Evolutionary conservation across 2,329 filamentous ascomycete species (phyloP), one percentile per base, ranked within the genome.

Genomic region (Furcasterigmium sp.): DNA sequence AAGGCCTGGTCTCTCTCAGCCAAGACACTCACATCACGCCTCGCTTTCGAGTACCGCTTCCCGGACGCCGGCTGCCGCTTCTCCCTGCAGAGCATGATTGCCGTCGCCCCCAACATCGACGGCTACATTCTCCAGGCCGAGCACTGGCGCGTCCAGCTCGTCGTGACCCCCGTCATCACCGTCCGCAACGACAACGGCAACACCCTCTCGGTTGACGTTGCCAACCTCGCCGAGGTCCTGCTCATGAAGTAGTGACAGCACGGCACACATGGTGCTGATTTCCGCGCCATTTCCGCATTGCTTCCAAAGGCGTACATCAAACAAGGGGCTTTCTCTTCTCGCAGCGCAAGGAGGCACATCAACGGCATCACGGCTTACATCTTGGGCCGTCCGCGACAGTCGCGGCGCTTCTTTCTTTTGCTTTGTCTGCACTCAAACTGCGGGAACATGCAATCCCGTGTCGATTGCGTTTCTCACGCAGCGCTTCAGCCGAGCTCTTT

Each of bases 101-200:
- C 50, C 42, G 62, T 75, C 47, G 74, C 75, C 57, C 63, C 65
- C 19, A 49, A 55, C 28, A 52, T 61, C 21, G 62, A 70, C 28
- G 60, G 67, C 1, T 55, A 63, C 43, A 61, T 69, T 41, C 56
- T 79, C 17, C 73, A 78, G 59, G 59, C 64, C 6, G 65, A 66
- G 51, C 73, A 78, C 52, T 72, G 65, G 59, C 69, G 75, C 5
- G 57, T 80, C n/a, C 69, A 71, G 42, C 63, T 78, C 2, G 71
- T 75, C 21, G 70, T 75, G 5, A 78, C 76, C 0, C 76, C 76
- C 1, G 67, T 72, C 8, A 68, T 80, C 37, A 78, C 73, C 2
- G 68, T 75, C 51, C 67, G 75, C 25, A 75, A 77, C 48, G 75
- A 79, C 29, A 67, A 60, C 2, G 72, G 69, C 13, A 53, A 57